Evolutionary conservation across 2,329 filamentous ascomycete species (phyloP).

Genomic region (Diaporthe citrichinensis): DNA sequence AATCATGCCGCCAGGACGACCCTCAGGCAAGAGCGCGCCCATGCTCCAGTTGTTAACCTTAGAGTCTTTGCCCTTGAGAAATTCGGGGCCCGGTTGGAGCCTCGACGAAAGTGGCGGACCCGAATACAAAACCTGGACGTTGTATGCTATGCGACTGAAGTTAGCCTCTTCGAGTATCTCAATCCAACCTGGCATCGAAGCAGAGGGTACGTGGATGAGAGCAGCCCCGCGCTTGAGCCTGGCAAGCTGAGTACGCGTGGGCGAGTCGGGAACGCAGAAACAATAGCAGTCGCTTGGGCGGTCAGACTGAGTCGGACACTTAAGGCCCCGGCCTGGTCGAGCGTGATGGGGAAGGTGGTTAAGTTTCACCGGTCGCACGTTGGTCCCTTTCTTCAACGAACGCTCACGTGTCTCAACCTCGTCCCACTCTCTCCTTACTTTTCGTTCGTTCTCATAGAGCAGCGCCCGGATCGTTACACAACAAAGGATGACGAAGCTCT

Average conservation of each 20-base stretch:
- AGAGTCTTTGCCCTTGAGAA: not conserved
- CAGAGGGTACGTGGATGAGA: not conserved
- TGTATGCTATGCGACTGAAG: not conserved
- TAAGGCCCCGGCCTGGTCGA: not conserved
- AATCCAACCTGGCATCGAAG: conserved; percentile 9
- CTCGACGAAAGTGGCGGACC: not conserved
- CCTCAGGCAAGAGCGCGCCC: not conserved
- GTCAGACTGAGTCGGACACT: conserved; percentile 16
- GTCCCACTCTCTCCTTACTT: not conserved
- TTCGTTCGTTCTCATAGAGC: not conserved
- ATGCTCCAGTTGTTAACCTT: not conserved
- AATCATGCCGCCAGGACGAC: not conserved
- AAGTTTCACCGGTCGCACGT: not conserved
- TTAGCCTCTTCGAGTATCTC: not conserved
- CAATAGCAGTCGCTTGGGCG: not conserved
- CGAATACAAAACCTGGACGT: conserved; percentile 15
- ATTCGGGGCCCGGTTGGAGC: not conserved
- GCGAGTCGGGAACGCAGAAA: not conserved
- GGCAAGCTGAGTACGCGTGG: not conserved
- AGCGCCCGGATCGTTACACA: not conserved
- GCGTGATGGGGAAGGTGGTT: conserved; percentile 1
- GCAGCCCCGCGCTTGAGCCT: not conserved
- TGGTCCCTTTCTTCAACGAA: not conserved
- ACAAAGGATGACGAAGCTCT: not conserved
- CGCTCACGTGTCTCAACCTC: not conserved